These are phyloP conservation scores for Boletus pseudo-olivaceus DNA, from an alignment of 768 basidiomycete species.

Conservation along the genomic window DNA sequence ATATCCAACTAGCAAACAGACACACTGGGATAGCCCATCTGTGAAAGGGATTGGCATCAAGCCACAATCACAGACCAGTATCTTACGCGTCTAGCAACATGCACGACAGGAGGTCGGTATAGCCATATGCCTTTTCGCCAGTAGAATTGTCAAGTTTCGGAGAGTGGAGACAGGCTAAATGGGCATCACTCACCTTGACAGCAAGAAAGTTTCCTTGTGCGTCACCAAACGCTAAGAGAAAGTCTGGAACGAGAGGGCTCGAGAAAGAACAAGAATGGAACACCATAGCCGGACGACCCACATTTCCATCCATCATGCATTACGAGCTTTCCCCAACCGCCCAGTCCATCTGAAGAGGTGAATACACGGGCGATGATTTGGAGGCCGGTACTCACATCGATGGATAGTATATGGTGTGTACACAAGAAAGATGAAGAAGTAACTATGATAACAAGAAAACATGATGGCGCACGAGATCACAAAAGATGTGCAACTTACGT, in stretches of 20 bases:
- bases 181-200: slow-evolving; percentile 50
- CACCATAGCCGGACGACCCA: slow-evolving; percentile 30
- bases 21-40: slow-evolving; percentile 90
- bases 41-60: not conserved
- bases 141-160: not conserved
- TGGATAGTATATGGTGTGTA: slow-evolving; percentile 92
- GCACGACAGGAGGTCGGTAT: slow-evolving; percentile 82
- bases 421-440: slow-evolving; percentile 64
- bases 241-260: slow-evolving; percentile 43
- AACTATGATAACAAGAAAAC: slow-evolving; percentile 40
- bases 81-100: slow-evolving; percentile 86
- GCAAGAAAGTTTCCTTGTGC: slow-evolving; percentile 86
- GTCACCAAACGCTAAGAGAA: slow-evolving; percentile 75
- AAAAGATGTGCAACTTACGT: slow-evolving; percentile 45
- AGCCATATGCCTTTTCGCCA: slow-evolving; percentile 61
- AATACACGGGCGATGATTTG: not conserved
- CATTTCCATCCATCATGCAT: slow-evolving; percentile 87
- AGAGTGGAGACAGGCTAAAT: not conserved
- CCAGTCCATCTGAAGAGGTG: slow-evolving; percentile 59
- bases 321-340: slow-evolving; percentile 74
- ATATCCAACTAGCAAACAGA: slow-evolving; percentile 74
- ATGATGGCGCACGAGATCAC: not conserved
- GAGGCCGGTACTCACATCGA: slow-evolving; percentile 52
- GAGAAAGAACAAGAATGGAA: not conserved
- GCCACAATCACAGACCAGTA: not conserved